Base-by-base conservation (phyloP, 129 eudicot genomes). In the Chrysanthemum lavandulifolium region DNA sequence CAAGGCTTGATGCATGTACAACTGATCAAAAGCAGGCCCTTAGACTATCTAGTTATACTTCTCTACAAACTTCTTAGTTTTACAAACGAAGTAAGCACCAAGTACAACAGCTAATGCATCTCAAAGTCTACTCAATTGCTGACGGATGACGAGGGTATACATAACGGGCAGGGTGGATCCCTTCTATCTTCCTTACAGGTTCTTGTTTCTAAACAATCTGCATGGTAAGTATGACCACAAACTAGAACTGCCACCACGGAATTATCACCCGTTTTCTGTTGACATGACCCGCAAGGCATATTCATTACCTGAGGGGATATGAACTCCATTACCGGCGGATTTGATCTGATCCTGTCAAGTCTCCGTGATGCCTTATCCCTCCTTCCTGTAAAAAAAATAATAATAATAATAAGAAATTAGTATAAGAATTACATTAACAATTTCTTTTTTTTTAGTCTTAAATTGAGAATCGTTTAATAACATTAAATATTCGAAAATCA, bases 181-280 rank as follows among this genome's bases (percentile, higher is more conserved):
- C 79, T 61, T 79, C 65, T 73, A 63, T 88, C 92, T 72, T 82
- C 88, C 9, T 76, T 64, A 64, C 67, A 7, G 10, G 96, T 91
- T 54, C 71, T 53, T 68, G 56, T 58, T 65, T 88, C 97, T 82
- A 91, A 80, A 71, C 97, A 91, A 25, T 88, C 96, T 9, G 88
- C 97, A 65, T 91, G 97, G 75, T 77, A 91, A 36, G 78, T 61
- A 68, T 91, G 97, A 18, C 97, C 97, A 67, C 97, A 91, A 53
- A 84, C 92, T 76, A 91, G 63, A 65, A 91, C 90, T 13, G 95
- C 96, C 73, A 88, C 95, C 14, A 88, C 89, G 1, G 88, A 76
- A 51, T 36, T 16, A 15, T 64, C 71, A 19, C 64, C 15, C 71
- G 40, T 63, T 64, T 31, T 52, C 82, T 47, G 85, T 82, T 83